Conservation (phyloP, 371 early-diverging fungal genomes). For the Zychaea mexicana region DNA sequence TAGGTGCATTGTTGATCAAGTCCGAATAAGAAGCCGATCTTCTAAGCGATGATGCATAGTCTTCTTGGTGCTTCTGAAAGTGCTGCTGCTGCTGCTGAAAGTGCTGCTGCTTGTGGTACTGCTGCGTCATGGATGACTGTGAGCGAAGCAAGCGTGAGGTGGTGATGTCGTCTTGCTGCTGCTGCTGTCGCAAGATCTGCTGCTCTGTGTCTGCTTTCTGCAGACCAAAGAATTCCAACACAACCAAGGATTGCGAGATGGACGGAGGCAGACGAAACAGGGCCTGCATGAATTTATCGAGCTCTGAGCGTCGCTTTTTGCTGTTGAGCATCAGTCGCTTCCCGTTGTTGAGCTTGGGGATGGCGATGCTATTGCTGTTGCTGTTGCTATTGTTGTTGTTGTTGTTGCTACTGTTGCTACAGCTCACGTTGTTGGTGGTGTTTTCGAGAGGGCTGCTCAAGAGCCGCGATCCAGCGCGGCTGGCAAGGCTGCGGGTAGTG, state of each 20-base stretch:
- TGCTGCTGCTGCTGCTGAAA: neutral
- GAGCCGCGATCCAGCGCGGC: slow-evolving; percentile 14
- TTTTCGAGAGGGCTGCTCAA: neutral
- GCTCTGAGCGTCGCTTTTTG: slow-evolving; percentile 27
- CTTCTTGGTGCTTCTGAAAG: neutral
- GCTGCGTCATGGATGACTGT: slow-evolving; percentile 6
- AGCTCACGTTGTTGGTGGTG: neutral
- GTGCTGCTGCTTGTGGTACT: neutral
- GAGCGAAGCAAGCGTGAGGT: slow-evolving; percentile 11
- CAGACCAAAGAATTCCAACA: slow-evolving; percentile 36
- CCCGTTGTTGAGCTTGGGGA: slow-evolving; percentile 22
- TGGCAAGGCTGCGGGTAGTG: slow-evolving; percentile 4
- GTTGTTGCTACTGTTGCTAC: neutral
- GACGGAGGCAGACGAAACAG: slow-evolving; percentile 22
- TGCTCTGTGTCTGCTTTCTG: slow-evolving; percentile 25
- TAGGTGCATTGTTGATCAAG: neutral
- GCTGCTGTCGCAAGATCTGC: slow-evolving; percentile 9
- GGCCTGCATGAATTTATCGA: slow-evolving; percentile 25
- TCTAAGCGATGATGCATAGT: neutral
- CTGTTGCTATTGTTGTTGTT: neutral
- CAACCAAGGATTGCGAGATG: slow-evolving; percentile 24
- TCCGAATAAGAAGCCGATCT: slow-evolving; percentile 9
- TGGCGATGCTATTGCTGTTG: neutral
- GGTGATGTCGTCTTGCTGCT: slow-evolving; percentile 7
- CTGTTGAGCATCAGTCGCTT: slow-evolving; percentile 20